Percentiles rank a stretch among this genome's conserved stretches.
Conservation (phyloP, 2,329 filamentous ascomycete species). For the Claviceps cyperi region DNA sequence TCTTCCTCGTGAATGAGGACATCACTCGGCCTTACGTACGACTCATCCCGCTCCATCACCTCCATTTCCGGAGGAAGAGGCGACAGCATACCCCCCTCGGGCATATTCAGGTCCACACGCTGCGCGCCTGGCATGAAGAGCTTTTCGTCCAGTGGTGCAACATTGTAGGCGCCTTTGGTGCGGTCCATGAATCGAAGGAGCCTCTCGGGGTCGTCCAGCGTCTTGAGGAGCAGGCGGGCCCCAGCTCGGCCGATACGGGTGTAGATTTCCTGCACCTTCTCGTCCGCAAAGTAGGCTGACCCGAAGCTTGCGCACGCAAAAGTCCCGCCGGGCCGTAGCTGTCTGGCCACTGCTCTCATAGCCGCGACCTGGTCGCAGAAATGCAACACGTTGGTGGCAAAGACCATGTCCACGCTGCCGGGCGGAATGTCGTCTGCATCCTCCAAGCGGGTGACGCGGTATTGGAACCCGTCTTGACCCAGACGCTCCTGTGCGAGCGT, state of each 20-base stretch:
- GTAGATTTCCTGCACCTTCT: conserved; percentile 1
- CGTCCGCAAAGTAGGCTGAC: not conserved
- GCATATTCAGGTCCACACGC: not conserved
- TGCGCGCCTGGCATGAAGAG: not conserved
- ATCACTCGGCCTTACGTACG: not conserved
- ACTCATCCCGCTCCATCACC: not conserved
- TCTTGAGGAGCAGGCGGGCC: not conserved
- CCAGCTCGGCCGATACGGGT: not conserved
- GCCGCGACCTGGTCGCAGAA: conserved; percentile 8
- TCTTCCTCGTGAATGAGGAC: not conserved
- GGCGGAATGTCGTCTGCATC: conserved; percentile 7
- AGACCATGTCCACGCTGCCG: conserved; percentile 8
- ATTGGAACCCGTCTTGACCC: conserved; percentile 7
- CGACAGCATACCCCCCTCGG: not conserved
- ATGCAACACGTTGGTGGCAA: conserved; percentile 8
- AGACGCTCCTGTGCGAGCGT: conserved; percentile 8
- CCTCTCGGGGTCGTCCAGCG: not conserved
- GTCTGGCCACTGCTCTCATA: conserved; percentile 7
- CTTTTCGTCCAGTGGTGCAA: not conserved
- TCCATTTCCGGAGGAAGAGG: not conserved
- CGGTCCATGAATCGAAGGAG: not conserved
- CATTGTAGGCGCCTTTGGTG: not conserved
- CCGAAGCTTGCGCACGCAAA: conserved; percentile 5
- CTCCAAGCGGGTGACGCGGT: conserved; percentile 8
- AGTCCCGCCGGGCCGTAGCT: conserved; percentile 8